A percentile compares a stretch with the other conserved stretches of the same genome.
Evolutionary conservation across 768 basidiomycete genomes (phyloP).

Genomic region (Auriscalpium microsporum): DNA sequence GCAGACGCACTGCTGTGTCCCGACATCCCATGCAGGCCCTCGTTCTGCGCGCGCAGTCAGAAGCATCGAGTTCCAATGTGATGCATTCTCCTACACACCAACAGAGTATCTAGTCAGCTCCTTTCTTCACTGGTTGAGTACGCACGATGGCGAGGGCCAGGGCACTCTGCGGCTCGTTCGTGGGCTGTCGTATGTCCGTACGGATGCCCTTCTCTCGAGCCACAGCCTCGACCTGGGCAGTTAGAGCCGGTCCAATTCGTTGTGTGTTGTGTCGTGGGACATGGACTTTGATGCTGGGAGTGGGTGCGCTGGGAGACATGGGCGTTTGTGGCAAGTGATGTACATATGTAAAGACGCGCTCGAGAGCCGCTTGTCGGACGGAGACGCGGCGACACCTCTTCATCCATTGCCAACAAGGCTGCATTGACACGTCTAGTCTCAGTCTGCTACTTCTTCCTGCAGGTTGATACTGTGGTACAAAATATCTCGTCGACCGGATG

Average conservation of each 20-base stretch:
- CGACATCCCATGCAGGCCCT: slow-evolving; percentile 84
- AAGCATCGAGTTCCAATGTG: slow-evolving; percentile 79
- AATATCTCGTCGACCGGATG: too few species aligned
- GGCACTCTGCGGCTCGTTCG: slow-evolving; percentile 38
- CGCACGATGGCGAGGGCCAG: slow-evolving; percentile 61
- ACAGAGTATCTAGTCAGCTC: background rate
- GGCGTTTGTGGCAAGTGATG: background rate
- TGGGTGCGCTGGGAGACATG: slow-evolving; percentile 58
- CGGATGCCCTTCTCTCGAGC: slow-evolving; percentile 40
- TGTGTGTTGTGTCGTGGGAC: slow-evolving; percentile 75
- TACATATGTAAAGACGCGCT: background rate
- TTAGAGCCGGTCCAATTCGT: slow-evolving; percentile 55
- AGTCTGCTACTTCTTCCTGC: too few species aligned
- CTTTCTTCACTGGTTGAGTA: slow-evolving; percentile 8
- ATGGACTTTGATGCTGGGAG: slow-evolving; percentile 48
- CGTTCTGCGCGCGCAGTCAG: slow-evolving; percentile 71
- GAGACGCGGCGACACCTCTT: background rate
- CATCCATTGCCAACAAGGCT: too few species aligned
- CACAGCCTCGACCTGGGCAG: slow-evolving; percentile 46
- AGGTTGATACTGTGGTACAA: too few species aligned
- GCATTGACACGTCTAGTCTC: too few species aligned
- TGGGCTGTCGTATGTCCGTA: slow-evolving; percentile 57
- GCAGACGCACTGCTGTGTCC: slow-evolving; percentile 68
- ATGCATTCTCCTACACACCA: slow-evolving; percentile 55
- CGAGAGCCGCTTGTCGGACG: background rate